Conservation (phyloP, 1,284 basidiomycete species). For the Sphaerobolus stellatus region DNA sequence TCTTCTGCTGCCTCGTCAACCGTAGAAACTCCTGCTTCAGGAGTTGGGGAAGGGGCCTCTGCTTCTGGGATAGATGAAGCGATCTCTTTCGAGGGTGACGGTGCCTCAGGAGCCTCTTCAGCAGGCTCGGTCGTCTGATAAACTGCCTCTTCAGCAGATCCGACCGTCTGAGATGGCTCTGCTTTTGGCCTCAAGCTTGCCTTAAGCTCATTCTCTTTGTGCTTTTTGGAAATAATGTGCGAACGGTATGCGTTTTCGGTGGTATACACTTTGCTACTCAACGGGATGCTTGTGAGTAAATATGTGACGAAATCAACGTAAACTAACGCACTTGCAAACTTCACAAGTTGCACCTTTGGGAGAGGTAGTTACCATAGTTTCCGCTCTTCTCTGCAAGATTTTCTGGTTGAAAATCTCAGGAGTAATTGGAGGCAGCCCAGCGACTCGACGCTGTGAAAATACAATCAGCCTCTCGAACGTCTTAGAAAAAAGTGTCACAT, state of each 20-base stretch:
- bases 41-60: not conserved
- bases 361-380: conserved; percentile 70
- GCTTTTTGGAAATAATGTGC: conserved; percentile 88
- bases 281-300: conserved; percentile 5
- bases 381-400: conserved; percentile 74
- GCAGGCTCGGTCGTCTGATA: not conserved
- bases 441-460: conserved; percentile 68
- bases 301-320: conserved; percentile 3
- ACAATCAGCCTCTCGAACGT: not conserved
- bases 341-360: conserved; percentile 68
- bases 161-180: conserved; percentile 3
- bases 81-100: too few species aligned
- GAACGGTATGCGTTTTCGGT: conserved; percentile 88
- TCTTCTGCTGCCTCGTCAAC: conserved; percentile 49
- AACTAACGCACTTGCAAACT: conserved; percentile 70
- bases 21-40: conserved; percentile 25
- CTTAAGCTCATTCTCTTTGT: conserved; percentile 78
- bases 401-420: conserved; percentile 85
- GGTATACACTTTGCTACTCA: conserved; percentile 81
- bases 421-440: conserved; percentile 85
- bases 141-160: too few species aligned
- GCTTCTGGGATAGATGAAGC: too few species aligned
- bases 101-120: conserved; percentile 8
- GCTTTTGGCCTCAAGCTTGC: conserved; percentile 29
- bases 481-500: conserved; percentile 5